Percentiles rank a stretch among this genome's conserved stretches.
Evolutionary conservation across 2,329 filamentous ascomycete genomes (phyloP).

Genomic region (Hyphodiscus sp.): DNA sequence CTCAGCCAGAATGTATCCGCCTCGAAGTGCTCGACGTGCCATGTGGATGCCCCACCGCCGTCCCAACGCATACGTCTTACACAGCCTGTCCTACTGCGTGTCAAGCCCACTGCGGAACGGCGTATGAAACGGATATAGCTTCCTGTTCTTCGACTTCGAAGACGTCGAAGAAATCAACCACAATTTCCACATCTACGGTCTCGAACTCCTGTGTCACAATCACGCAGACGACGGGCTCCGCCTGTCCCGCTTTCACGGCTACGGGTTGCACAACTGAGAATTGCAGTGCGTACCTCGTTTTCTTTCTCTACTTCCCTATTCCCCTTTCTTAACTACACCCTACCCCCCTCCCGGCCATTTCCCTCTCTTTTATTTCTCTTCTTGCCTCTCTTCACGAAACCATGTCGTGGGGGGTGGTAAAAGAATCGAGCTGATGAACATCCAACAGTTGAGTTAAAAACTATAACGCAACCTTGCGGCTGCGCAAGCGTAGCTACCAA

Average conservation of each 20-base stretch:
- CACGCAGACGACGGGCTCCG: conserved; percentile 8
- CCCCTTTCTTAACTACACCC: neutral
- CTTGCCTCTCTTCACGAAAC: neutral
- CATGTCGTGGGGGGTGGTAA: too few relatives aligned
- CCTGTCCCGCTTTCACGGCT: conserved; percentile 4
- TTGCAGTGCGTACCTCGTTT: neutral
- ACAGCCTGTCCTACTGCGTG: conserved; percentile 18
- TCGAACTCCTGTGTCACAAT: conserved; percentile 7
- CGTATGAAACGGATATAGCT: neutral
- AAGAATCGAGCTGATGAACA: too few relatives aligned
- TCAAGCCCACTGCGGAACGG: conserved; percentile 10
- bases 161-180: neutral
- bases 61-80: conserved; percentile 18
- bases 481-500: neutral
- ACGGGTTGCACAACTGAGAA: neutral
- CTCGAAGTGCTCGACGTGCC: conserved; percentile 15
- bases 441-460: too few relatives aligned
- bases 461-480: neutral
- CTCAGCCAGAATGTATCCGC: conserved; percentile 15
- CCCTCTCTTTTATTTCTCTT: neutral
- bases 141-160: neutral
- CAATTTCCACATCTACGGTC: neutral
- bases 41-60: conserved; percentile 21
- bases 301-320: neutral
- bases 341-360: neutral